Base-by-base conservation (phyloP, 805 yeast species). In the Metschnikowia rubicola region DNA sequence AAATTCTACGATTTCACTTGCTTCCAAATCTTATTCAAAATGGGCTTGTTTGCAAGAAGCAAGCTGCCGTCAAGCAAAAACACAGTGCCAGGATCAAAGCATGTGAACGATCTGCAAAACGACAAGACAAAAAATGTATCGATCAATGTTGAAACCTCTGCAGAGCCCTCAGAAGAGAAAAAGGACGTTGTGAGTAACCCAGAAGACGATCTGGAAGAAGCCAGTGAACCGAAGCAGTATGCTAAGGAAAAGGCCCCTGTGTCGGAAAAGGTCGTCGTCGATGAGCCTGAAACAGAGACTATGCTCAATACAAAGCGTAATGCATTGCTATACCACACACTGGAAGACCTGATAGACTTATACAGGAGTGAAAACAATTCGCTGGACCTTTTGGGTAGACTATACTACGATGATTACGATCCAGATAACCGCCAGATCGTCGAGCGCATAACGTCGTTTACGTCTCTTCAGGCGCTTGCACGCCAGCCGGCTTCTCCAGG, bases 381-480 rank as follows among this genome's bases (percentile, higher is more conserved):
- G 15, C 66, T 69, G 44, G 77, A 72, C 50, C 61, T 71, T 32
- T 50, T 71, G 43, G 77, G 75, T 4, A 53, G 77, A 43, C 59
- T 71, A 10, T 70, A 71, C 54, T 71, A 68, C 49, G 77, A 72
- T 50, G 75, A 71, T 44, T 72, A 61, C 49, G 75, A 71, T 44
- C 63, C 70, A 1, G 73, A 66, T 19, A 50, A 53, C 39, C 47
- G 43, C 3, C 52, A 40, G 39, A 49, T 53, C 7, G 52, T 48
- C 9, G 57, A 50, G 15, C 47, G 52, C 33, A 53, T 54, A 37
- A 40, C 53, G n/a, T 54, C 57, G 3, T 47, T 39, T 29, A 51
- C 50, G n/a, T 52, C 55, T 17, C 43, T 52, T 13, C 43, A 40
- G 17, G 30, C 43, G 13, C 21, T 47, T 26, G 43, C 45, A 10